These are phyloP conservation scores for Umbilicaria muhlenbergii DNA, from an alignment of 495 filamentous ascomycete species.

Conservation along the genomic window DNA sequence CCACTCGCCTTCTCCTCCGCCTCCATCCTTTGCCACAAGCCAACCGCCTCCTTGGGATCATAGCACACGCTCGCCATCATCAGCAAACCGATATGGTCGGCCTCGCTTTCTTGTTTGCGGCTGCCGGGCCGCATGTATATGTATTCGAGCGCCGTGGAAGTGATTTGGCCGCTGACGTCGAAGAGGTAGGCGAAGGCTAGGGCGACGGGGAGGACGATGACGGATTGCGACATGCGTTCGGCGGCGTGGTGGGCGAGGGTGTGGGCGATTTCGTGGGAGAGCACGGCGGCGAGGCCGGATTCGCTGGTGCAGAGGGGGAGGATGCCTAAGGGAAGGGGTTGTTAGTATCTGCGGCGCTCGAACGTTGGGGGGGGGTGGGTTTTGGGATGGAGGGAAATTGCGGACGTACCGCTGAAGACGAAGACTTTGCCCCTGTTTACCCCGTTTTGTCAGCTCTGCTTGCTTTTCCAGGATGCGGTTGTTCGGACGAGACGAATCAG, in stretches of 20 bases:
- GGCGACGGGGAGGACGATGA: constrained; percentile 38
- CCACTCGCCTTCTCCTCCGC: constrained; percentile 26
- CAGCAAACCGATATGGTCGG: constrained; percentile 79
- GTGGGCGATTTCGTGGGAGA: constrained; percentile 94
- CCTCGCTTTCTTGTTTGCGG: constrained; percentile 53
- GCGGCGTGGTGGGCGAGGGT: constrained; percentile 66
- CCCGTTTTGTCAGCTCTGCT: background rate
- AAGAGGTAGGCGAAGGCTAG: constrained; percentile 34
- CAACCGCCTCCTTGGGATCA: constrained; percentile 56
- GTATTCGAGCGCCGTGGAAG: constrained; percentile 36
- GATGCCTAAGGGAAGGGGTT: constrained; percentile 29
- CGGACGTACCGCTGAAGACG: constrained; percentile 45
- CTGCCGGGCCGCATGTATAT: constrained; percentile 55
- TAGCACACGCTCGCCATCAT: constrained; percentile 54
- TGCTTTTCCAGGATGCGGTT: background rate
- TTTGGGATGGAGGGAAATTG: background rate
- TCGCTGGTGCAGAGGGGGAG: constrained; percentile 55
- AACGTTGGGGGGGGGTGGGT: too few species aligned
- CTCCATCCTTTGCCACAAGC: constrained; percentile 68
- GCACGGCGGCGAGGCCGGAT: constrained; percentile 64
- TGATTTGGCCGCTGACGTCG: constrained; percentile 31
- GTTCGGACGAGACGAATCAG: background rate
- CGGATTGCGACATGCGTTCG: constrained; percentile 52
- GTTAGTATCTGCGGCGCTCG: background rate
- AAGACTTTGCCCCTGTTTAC: constrained; percentile 65